Percentiles rank a stretch among this genome's conserved stretches.
Conservation (phyloP, 352 stramenopile species). For the Ophiocytium majus region DNA sequence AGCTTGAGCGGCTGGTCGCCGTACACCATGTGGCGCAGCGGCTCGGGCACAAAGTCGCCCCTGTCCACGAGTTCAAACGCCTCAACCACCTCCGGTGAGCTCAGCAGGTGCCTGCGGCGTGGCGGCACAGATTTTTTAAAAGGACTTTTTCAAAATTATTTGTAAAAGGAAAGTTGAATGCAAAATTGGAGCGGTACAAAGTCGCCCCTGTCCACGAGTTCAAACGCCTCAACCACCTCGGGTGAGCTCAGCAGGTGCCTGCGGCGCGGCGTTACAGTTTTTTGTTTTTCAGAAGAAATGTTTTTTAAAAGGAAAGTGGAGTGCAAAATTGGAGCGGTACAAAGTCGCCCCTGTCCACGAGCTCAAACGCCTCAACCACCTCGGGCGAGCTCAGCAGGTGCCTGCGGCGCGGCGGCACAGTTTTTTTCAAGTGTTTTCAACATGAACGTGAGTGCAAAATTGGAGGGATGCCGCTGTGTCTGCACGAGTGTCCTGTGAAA, state of each 20-base stretch:
- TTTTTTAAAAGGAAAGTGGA: neutral
- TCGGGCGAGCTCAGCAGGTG: neutral
- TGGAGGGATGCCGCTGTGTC: neutral
- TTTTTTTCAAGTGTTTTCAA: neutral
- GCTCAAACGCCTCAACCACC: neutral
- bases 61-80: conserved; percentile 44
- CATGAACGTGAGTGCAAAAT: neutral
- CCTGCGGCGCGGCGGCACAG: neutral
- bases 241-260: neutral
- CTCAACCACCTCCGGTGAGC: conserved; percentile 33
- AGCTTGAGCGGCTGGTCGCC: conserved; percentile 30
- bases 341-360: neutral
- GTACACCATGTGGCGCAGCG: conserved; percentile 31
- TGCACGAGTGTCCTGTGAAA: no score
- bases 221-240: neutral
- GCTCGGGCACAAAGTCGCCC: conserved; percentile 42
- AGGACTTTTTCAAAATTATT: neutral
- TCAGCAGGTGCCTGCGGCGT: conserved; percentile 20
- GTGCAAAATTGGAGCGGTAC: neutral
- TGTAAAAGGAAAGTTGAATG: neutral
- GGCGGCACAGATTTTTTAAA: neutral
- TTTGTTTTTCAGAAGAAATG: neutral
- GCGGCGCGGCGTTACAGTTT: neutral
- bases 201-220: neutral
- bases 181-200: neutral